phyloP scores from a whole-genome alignment of 192 early-diverging fungal species.

The Podila horticola region DNA sequence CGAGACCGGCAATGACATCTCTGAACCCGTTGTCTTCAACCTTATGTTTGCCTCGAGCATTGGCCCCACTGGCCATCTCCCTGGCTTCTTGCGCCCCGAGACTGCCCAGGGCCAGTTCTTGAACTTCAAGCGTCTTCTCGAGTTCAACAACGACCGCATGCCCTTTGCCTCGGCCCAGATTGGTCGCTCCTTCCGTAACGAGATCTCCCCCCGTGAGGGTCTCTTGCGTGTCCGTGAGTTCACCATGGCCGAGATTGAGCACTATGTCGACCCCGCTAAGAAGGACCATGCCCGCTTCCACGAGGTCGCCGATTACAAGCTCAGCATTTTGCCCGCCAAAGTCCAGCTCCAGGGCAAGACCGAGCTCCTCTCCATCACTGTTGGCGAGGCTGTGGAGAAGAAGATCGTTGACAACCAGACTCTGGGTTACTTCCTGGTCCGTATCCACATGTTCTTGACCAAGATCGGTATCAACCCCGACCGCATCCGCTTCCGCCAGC shows the following conservation, averaged over 20 bases:
- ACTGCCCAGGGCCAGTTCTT: slow-evolving; percentile 99
- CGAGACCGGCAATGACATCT: slow-evolving; percentile 91
- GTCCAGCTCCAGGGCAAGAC: slow-evolving; percentile 85
- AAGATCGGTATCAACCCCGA: slow-evolving; percentile 90
- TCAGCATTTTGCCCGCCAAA: slow-evolving; percentile 81
- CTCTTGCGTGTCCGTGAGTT: slow-evolving; percentile 97
- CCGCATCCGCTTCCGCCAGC: slow-evolving; percentile 95
- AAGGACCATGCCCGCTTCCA: slow-evolving; percentile 94
- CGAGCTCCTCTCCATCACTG: slow-evolving; percentile 72
- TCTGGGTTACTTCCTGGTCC: slow-evolving; percentile 97
- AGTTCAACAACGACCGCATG: slow-evolving; percentile 98
- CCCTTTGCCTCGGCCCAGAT: slow-evolving; percentile 99
- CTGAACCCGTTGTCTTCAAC: slow-evolving; percentile 95
- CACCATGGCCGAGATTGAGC: slow-evolving; percentile 99
- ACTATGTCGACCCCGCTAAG: slow-evolving; percentile 95
- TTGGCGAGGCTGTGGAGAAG: slow-evolving; percentile 92
- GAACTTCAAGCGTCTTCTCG: slow-evolving; percentile 96
- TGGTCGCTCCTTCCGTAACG: slow-evolving; percentile 98
- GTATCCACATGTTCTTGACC: slow-evolving; percentile 92
- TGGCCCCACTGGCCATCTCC: slow-evolving; percentile 91
- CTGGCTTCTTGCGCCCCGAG: slow-evolving; percentile 93
- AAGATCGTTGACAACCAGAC: slow-evolving; percentile 96
- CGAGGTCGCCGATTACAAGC: slow-evolving; percentile 80
- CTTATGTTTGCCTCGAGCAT: slow-evolving; percentile 99
- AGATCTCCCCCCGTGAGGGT: slow-evolving; percentile 96